A percentile compares a stretch with the other conserved stretches of the same genome.
phyloP scores from a whole-genome alignment of 768 basidiomycete species.

The Pilatotrama ljubarskyi region DNA sequence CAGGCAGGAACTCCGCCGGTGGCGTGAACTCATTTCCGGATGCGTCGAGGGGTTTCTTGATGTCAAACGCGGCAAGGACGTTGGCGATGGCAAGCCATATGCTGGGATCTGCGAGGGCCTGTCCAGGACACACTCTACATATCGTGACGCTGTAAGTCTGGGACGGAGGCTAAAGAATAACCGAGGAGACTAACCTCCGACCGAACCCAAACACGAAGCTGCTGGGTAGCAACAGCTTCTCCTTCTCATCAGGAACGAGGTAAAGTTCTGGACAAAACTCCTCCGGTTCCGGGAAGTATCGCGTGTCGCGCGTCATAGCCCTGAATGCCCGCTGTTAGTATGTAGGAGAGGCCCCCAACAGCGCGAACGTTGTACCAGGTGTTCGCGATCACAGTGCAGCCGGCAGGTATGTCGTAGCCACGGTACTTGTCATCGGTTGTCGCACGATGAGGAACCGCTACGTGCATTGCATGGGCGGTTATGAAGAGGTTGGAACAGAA shows the following conservation, averaged over 20 bases:
- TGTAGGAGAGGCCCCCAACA: not conserved
- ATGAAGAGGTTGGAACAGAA: no score
- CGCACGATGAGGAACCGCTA: slow-evolving; percentile 26
- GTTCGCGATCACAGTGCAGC: slow-evolving; percentile 19
- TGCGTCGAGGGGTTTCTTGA: slow-evolving; percentile 42
- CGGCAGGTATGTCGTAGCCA: slow-evolving; percentile 31
- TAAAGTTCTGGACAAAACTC: slow-evolving; percentile 48
- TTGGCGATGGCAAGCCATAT: slow-evolving; percentile 47
- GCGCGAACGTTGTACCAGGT: not conserved
- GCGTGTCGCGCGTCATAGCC: slow-evolving; percentile 28
- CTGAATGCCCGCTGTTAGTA: slow-evolving; percentile 8
- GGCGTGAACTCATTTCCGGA: slow-evolving; percentile 43
- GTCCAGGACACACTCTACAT: slow-evolving; percentile 54
- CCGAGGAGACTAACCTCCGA: slow-evolving; percentile 7
- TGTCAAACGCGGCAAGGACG: slow-evolving; percentile 40
- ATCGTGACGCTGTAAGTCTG: not conserved
- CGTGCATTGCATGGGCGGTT: not conserved
- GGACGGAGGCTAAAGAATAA: no score
- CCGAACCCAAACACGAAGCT: slow-evolving; percentile 22
- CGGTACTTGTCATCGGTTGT: slow-evolving; percentile 29
- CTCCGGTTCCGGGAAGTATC: slow-evolving; percentile 43
- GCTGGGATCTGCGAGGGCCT: slow-evolving; percentile 49
- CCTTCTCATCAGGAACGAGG: not conserved
- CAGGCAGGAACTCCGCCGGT: slow-evolving; percentile 38
- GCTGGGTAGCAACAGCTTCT: slow-evolving; percentile 6